A percentile compares a stretch with the other conserved stretches of the same genome.
Conservation (phyloP, 2,329 filamentous ascomycete species). For the Microthyrium microscopicum region DNA sequence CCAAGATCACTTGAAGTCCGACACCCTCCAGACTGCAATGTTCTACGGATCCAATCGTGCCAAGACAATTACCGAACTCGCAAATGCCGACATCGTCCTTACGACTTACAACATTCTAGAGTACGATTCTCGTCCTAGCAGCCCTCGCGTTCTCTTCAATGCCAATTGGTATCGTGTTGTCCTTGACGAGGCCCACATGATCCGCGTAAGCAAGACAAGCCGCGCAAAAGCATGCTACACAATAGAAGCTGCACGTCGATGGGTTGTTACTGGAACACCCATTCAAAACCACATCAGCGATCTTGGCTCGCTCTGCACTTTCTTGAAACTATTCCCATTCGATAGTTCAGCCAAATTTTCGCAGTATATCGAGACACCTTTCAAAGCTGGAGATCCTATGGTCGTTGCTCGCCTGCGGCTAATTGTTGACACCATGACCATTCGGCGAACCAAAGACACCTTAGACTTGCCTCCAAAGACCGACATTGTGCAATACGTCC, state of each 20-base stretch:
- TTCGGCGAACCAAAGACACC: slow-evolving; percentile 81
- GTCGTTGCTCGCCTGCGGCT: slow-evolving; percentile 74
- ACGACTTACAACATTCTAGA: slow-evolving; percentile 82
- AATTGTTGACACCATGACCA: slow-evolving; percentile 83
- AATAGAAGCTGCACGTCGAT: slow-evolving; percentile 64
- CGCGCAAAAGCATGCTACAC: slow-evolving; percentile 75
- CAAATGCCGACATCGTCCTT: slow-evolving; percentile 66
- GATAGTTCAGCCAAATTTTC: slow-evolving; percentile 61
- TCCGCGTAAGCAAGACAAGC: slow-evolving; percentile 66
- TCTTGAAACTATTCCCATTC: slow-evolving; percentile 68
- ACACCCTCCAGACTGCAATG: slow-evolving; percentile 54
- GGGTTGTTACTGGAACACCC: slow-evolving; percentile 94
- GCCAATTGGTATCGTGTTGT: slow-evolving; percentile 90
- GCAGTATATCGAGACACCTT: slow-evolving; percentile 65
- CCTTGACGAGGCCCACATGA: slow-evolving; percentile 86
- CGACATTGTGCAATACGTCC: slow-evolving; percentile 56
- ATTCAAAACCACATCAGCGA: slow-evolving; percentile 91
- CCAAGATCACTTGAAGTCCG: slow-evolving; percentile 55
- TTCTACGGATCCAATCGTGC: slow-evolving; percentile 73
- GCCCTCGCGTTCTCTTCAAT: slow-evolving; percentile 46
- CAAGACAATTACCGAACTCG: slow-evolving; percentile 42
- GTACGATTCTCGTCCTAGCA: slow-evolving; percentile 43
- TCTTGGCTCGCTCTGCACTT: slow-evolving; percentile 70
- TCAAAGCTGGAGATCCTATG: slow-evolving; percentile 71
- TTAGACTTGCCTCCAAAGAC: slow-evolving; percentile 62